phyloP scores from a whole-genome alignment of 352 stramenopile species.

The Globisporangium rhizosaccharum region DNA sequence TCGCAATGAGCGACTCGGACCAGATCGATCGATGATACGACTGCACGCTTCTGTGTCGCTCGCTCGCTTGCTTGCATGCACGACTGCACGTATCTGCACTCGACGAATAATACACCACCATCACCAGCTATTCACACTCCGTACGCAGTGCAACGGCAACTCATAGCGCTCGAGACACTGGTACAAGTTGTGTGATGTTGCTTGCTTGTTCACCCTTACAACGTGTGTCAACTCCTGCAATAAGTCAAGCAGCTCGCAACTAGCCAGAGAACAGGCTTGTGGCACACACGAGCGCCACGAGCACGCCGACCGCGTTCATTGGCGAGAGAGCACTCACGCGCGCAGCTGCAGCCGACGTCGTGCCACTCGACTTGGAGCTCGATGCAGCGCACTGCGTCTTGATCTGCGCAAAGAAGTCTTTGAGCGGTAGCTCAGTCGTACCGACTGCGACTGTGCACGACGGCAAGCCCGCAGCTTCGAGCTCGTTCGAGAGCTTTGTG shows the following conservation, averaged over 20 bases:
- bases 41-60: too few species aligned
- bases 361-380: slow-evolving; percentile 1
- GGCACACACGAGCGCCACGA: background rate
- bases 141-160: too few species aligned
- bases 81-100: too few species aligned
- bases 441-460: slow-evolving; percentile 26
- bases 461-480: slow-evolving; percentile 29
- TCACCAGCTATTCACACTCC: too few species aligned
- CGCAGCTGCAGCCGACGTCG: background rate
- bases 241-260: background rate
- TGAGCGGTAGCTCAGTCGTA: slow-evolving; percentile 21
- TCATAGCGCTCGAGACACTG: background rate
- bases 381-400: slow-evolving; percentile 12
- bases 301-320: background rate
- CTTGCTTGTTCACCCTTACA: background rate
- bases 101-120: too few species aligned
- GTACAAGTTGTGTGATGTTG: background rate
- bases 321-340: background rate
- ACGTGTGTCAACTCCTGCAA: background rate
- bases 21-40: too few species aligned
- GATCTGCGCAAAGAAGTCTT: slow-evolving; percentile 32
- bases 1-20: too few species aligned
- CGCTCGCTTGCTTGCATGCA: too few species aligned
- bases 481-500: slow-evolving; percentile 24
- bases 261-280: background rate